Conservation (phyloP, 2,329 filamentous ascomycete species). For the Claviceps maximensis region DNA sequence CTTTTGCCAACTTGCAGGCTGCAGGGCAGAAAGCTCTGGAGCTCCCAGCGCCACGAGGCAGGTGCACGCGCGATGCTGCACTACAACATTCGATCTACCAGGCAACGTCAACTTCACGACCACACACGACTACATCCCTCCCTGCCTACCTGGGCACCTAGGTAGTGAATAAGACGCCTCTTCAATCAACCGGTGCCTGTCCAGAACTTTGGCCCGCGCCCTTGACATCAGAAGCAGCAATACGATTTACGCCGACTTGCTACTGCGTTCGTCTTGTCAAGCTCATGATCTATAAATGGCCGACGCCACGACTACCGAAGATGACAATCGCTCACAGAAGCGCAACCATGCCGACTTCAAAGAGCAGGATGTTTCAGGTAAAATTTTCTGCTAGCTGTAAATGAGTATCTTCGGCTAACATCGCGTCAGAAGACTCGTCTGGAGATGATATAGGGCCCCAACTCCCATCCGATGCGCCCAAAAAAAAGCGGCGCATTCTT, state of each 20-base stretch:
- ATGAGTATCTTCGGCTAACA: constrained; percentile 4
- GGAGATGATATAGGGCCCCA: constrained; percentile 91
- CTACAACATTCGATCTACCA: not conserved
- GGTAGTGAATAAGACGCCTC: not conserved
- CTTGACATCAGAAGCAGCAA: not conserved
- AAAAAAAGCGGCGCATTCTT: constrained; percentile 83
- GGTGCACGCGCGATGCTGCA: not conserved
- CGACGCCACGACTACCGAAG: constrained; percentile 11
- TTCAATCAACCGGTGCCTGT: not conserved
- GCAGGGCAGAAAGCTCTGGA: not conserved
- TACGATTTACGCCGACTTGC: not conserved
- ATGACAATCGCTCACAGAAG: constrained; percentile 25
- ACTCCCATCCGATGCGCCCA: constrained; percentile 66
- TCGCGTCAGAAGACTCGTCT: constrained; percentile 49
- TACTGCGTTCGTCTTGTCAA: not conserved
- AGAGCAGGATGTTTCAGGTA: constrained; percentile 30
- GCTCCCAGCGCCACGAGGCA: constrained; percentile 3
- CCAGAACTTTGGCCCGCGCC: not conserved
- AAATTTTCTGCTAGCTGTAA: constrained; percentile 3
- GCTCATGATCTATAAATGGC: constrained; percentile 1
- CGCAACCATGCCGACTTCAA: constrained; percentile 44
- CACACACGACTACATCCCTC: too few relatives aligned
- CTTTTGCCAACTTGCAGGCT: not conserved
- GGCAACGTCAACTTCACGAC: too few relatives aligned
- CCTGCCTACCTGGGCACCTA: not conserved